These are phyloP conservation scores for Geotrichum carabidarum DNA, from an alignment of 1,139 yeast genomes.

Conservation along the genomic window DNA sequence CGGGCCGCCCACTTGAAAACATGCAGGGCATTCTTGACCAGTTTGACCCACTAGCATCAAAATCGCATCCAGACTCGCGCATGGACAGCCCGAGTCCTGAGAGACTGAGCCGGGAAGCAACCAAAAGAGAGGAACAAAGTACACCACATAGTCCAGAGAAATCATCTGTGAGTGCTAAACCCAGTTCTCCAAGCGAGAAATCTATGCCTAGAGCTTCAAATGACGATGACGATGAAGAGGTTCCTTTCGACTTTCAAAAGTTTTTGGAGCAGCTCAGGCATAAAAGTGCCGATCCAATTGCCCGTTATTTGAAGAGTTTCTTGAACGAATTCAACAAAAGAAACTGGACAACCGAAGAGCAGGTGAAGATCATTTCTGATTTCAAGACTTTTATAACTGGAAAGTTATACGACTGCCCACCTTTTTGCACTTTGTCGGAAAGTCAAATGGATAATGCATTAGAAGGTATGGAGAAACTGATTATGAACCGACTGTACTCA, in stretches of 20 bases:
- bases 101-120: neutral
- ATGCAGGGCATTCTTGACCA: constrained; percentile 33
- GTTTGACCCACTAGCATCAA: constrained; percentile 32
- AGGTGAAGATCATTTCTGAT: constrained; percentile 67
- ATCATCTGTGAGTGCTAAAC: neutral
- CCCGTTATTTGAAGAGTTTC: constrained; percentile 73
- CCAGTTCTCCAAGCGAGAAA: constrained; percentile 6
- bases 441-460: constrained; percentile 64
- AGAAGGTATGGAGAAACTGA: constrained; percentile 87
- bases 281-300: constrained; percentile 82
- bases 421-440: constrained; percentile 63
- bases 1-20: constrained; percentile 4
- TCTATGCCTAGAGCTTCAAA: neutral
- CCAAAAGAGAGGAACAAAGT: neutral
- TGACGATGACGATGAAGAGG: constrained; percentile 23
- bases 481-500: constrained; percentile 79
- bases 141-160: neutral
- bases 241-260: constrained; percentile 63
- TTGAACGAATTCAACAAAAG: constrained; percentile 68
- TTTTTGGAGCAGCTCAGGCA: constrained; percentile 69
- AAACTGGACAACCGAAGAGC: constrained; percentile 71
- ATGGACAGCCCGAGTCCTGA: neutral
- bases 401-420: constrained; percentile 62
- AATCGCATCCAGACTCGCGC: neutral
- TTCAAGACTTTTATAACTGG: constrained; percentile 59